Evolutionary conservation across 2,329 filamentous ascomycete genomes (phyloP), one percentile per base, ranked within the genome.

Genomic region (Chaetomiaceae sp.): DNA sequence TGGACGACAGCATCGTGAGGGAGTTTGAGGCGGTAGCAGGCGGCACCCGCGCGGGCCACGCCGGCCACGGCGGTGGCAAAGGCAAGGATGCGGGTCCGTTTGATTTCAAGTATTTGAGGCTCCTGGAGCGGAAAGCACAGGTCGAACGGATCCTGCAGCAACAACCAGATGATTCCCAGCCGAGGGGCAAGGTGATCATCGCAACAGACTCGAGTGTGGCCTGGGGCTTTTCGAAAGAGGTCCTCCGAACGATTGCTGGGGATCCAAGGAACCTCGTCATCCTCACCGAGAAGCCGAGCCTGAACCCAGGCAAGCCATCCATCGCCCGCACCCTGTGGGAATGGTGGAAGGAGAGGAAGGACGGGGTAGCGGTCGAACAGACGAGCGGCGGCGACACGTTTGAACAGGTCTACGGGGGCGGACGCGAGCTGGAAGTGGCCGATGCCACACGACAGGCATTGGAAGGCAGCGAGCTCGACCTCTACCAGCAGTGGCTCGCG

Each of bases 1-100:
- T 99, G 91, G 91, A 97, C 64, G 91, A 96, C 63, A 86, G 84
- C 51, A 95, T 99, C 53, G 86, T 95, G 37, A 84, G 90, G 48
- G 92, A 97, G 62, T 95, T 96, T 55, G 91, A 96, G 65, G 83
- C 85, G 13, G 76, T 83, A 42, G 79, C 77, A 2, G 79, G 81
- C 56, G 73, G 69, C 3, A 63, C 66, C 7, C 70, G 68, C 52
- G 72, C 75, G 55, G 64, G 70, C 3, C 75, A 71, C 53, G 69
- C 73, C 7, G 73, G 73, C 10, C 68, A 71, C 0, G 67, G 73
- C 12, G 72, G 70, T 21, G 70, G 73, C 13, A 82, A 76, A 60
- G 65, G 67, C 19, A 79, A 78, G 55, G 73, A 75, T 31, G 77
- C 75, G 2, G 87, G 87, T 0, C 91, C 93, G 0, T 96, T 99